phyloP scores from a whole-genome alignment of 306 rosid species.

The Rosa lucieae region DNA sequence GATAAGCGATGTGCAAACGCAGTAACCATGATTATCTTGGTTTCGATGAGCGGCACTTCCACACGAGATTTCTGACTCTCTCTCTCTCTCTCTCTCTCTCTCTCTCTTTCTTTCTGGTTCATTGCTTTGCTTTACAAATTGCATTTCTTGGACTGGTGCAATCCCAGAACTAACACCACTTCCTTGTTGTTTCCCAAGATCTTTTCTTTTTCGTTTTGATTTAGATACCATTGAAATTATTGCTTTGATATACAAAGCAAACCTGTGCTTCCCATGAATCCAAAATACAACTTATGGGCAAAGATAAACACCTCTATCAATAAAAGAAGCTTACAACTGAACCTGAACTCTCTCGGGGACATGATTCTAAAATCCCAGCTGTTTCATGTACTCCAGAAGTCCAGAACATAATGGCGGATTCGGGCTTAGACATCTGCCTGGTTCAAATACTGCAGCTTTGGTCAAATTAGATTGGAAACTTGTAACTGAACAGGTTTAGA shows the following conservation, averaged over 20 bases:
- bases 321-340: not conserved
- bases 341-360: not conserved
- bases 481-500: not conserved
- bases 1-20: slow-evolving; percentile 25
- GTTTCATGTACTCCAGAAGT: too few species aligned
- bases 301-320: not conserved
- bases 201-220: not conserved
- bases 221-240: not conserved
- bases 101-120: slow-evolving; percentile 3
- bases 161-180: not conserved
- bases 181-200: not conserved
- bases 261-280: not conserved
- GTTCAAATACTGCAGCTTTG: not conserved
- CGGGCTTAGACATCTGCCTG: not conserved
- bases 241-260: not conserved
- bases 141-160: not conserved
- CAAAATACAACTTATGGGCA: not conserved
- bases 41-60: slow-evolving; percentile 23
- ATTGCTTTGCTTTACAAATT: not conserved
- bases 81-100: not conserved
- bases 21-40: slow-evolving; percentile 15
- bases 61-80: slow-evolving; percentile 24
- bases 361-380: too few species aligned
- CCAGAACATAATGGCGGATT: too few species aligned
- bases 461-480: not conserved